These are phyloP conservation scores for Nothophaeocryptopus gaeumannii DNA, from an alignment of 2,329 filamentous ascomycete genomes.

Conservation along the genomic window DNA sequence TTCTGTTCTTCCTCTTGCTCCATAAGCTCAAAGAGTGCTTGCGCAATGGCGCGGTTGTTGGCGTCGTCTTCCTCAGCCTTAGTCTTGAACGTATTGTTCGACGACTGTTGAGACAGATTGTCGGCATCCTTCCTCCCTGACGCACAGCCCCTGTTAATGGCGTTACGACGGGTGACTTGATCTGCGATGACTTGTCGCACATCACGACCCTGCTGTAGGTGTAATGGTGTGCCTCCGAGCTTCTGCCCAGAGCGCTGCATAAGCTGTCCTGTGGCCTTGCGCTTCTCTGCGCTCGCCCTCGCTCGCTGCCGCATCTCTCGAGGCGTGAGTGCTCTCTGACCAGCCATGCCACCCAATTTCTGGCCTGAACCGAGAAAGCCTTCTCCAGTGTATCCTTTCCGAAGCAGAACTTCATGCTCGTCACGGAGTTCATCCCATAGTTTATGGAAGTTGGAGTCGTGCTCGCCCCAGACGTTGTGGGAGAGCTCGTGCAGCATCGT, in stretches of 20 bases:
- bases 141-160: slow-evolving; percentile 65
- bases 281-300: slow-evolving; percentile 65
- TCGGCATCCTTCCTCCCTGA: slow-evolving; percentile 65
- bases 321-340: slow-evolving; percentile 56
- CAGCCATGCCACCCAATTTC: slow-evolving; percentile 62
- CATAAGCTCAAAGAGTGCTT: slow-evolving; percentile 81
- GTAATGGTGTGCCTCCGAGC: slow-evolving; percentile 62
- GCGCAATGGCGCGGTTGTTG: slow-evolving; percentile 80
- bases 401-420: slow-evolving; percentile 71
- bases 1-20: slow-evolving; percentile 67
- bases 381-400: slow-evolving; percentile 87
- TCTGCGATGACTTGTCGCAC: slow-evolving; percentile 70
- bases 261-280: slow-evolving; percentile 47
- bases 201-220: slow-evolving; percentile 56
- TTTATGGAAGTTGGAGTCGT: slow-evolving; percentile 77
- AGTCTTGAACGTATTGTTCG: slow-evolving; percentile 72
- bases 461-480: slow-evolving; percentile 82
- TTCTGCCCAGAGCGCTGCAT: slow-evolving; percentile 65
- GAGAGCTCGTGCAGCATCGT: slow-evolving; percentile 92
- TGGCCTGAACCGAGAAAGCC: slow-evolving; percentile 77
- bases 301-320: slow-evolving; percentile 74
- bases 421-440: slow-evolving; percentile 88
- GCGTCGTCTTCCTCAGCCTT: slow-evolving; percentile 84
- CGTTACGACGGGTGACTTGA: slow-evolving; percentile 63
- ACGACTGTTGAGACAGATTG: slow-evolving; percentile 66